phyloP scores from a whole-genome alignment of 179 eudicot species.

The Sideroxylon spinosum region DNA sequence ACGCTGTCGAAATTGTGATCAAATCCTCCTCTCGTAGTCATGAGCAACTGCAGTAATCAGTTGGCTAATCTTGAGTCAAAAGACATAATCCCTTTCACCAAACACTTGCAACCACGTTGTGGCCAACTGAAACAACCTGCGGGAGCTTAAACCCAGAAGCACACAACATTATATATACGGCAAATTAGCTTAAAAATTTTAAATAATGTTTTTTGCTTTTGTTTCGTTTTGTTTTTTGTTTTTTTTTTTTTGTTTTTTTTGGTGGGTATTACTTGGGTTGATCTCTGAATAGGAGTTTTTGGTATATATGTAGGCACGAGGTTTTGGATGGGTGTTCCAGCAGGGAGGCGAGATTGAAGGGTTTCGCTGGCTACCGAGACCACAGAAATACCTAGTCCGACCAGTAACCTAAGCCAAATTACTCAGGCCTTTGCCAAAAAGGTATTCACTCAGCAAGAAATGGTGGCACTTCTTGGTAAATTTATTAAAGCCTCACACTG shows the following conservation, averaged over 20 bases:
- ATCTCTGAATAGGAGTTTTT: not conserved
- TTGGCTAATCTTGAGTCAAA: too few relatives aligned
- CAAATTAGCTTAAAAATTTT: too few relatives aligned
- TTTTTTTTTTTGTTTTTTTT: too few relatives aligned
- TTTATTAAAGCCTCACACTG: not conserved
- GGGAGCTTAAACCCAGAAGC: too few relatives aligned
- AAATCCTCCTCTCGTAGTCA: too few relatives aligned
- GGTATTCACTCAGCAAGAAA: constrained; percentile 34
- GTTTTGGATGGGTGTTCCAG: constrained; percentile 18
- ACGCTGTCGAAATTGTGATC: constrained; percentile 12
- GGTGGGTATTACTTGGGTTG: not conserved
- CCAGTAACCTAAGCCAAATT: constrained; percentile 40
- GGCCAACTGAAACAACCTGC: too few relatives aligned
- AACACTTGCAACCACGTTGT: too few relatives aligned
- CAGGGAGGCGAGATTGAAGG: constrained; percentile 22
- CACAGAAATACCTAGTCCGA: constrained; percentile 38
- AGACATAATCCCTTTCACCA: too few relatives aligned
- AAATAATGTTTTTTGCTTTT: too few relatives aligned
- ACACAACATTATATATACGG: too few relatives aligned
- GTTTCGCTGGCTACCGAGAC: constrained; percentile 20
- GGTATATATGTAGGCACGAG: constrained; percentile 6
- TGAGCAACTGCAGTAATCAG: too few relatives aligned
- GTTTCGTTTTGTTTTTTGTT: not conserved
- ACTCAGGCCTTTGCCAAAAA: constrained; percentile 35
- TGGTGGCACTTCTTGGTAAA: constrained; percentile 19